Conservation (phyloP, 2,329 filamentous ascomycete species). For the Xylariaceae sp. region DNA sequence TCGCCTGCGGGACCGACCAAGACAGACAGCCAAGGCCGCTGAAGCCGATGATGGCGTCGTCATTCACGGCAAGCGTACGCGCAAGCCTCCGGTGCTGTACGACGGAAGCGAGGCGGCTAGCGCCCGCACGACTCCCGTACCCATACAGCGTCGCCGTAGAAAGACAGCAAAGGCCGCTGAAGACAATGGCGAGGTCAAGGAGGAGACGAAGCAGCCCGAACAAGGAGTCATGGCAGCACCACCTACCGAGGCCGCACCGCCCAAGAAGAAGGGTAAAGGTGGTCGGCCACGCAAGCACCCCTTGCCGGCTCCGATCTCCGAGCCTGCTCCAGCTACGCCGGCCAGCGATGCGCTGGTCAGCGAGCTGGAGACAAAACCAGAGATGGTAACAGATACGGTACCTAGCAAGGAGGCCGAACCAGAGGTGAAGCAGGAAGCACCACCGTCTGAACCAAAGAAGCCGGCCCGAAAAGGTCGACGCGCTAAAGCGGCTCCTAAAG, state of each 20-base stretch:
- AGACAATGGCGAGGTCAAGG: slow-evolving; percentile 23
- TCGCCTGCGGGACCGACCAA: slow-evolving; percentile 52
- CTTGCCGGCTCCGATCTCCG: slow-evolving; percentile 21
- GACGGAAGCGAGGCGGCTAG: slow-evolving; percentile 48
- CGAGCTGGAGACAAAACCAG: not conserved
- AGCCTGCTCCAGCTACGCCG: slow-evolving; percentile 14
- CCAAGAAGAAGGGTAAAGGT: slow-evolving; percentile 31
- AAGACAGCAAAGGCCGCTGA: slow-evolving; percentile 20
- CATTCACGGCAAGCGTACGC: slow-evolving; percentile 48
- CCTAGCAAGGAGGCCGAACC: not conserved
- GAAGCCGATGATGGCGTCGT: slow-evolving; percentile 45
- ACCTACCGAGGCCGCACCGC: slow-evolving; percentile 22
- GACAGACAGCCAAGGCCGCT: slow-evolving; percentile 54
- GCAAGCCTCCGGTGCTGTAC: slow-evolving; percentile 47
- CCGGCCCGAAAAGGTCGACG: slow-evolving; percentile 29
- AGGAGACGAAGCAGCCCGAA: slow-evolving; percentile 13
- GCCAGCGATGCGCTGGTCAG: slow-evolving; percentile 8
- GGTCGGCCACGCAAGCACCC: slow-evolving; percentile 31
- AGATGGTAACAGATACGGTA: slow-evolving; percentile 6
- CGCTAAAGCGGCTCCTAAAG: slow-evolving; percentile 11
- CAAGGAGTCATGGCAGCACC: slow-evolving; percentile 12
- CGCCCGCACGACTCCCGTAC: slow-evolving; percentile 47
- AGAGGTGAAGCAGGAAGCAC: not conserved
- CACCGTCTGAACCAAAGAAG: slow-evolving; percentile 16
- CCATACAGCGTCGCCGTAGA: slow-evolving; percentile 28